Base-by-base conservation (phyloP, 2,329 filamentous ascomycete genomes). In the Arthrocladium fulminans region DNA sequence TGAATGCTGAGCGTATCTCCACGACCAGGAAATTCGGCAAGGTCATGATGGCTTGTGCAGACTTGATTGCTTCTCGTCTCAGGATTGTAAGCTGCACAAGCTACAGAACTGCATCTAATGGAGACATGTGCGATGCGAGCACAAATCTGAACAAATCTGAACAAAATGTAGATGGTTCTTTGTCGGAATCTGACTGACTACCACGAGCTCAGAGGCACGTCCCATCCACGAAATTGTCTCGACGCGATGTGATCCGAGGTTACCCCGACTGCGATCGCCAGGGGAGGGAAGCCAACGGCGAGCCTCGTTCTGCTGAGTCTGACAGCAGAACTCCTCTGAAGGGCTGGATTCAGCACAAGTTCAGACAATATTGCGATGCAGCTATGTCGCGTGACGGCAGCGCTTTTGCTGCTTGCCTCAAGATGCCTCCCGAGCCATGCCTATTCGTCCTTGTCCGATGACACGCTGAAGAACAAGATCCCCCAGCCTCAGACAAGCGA, bases 391-490 rank as follows among this genome's bases (percentile, higher is more conserved):
- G 19, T 39, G 12, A 20, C 19, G n/a, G 34, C 44, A 47, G 44
- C 24, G 22, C 32, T 47, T 32, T 19, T 24, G 32, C 32, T 47
- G 44, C 44, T 47, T 12, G 22, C 25, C 17, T 20, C 17, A n/a
- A 4, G n/a, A 15, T 45, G 34, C 19, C 19, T 35, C 2, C 23
- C 8, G 9, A 22, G 35, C 35, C 29, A 59, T 32, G 75, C 75
- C 48, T 83, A 83, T 65, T 71, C 73, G 37, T 61, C 72, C 20
- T 73, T 97, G 50, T 86, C 87, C 29, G 85, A 95, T 67, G 76
- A 79, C 49, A 83, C 84, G 27, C 74, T 97, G 37, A 76, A 73
- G 54, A 25, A 54, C 35, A 73, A 71, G 45, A 76, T 98, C 13
- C 86, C 88, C 10, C 77, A 76, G n/a, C 81, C 82, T 1, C 81